phyloP scores from a whole-genome alignment of 495 filamentous ascomycete genomes.

The Aspergillus nanangensis region DNA sequence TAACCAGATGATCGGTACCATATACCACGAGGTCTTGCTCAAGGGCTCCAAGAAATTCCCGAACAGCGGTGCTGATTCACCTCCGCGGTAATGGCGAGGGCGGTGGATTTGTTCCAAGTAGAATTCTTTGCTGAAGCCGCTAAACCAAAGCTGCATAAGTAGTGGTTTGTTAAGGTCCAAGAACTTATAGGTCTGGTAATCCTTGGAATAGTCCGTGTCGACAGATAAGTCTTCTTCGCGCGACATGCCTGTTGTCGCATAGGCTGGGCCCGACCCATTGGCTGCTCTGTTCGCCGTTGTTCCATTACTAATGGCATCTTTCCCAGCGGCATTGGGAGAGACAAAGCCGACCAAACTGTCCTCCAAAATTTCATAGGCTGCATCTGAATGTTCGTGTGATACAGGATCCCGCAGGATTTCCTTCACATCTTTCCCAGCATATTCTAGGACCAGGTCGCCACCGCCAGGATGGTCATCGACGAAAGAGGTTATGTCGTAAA shows the following conservation, averaged over 20 bases:
- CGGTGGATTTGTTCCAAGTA: conserved; percentile 96
- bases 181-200: conserved; percentile 88
- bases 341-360: conserved; percentile 82
- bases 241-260: conserved; percentile 78
- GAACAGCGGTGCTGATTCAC: conserved; percentile 88
- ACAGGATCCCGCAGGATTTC: conserved; percentile 78
- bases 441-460: conserved; percentile 80
- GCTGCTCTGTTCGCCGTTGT: conserved; percentile 36
- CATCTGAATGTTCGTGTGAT: conserved; percentile 81
- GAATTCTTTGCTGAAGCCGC: conserved; percentile 86
- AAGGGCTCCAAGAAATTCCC: conserved; percentile 97
- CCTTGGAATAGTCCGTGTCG: conserved; percentile 69
- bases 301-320: conserved; percentile 20
- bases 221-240: conserved; percentile 78
- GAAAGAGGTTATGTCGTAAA: conserved; percentile 93
- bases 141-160: conserved; percentile 81
- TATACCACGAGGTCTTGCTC: conserved; percentile 89
- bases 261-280: conserved; percentile 45
- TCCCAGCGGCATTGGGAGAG: conserved; percentile 18
- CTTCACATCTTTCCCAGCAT: conserved; percentile 81
- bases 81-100: conserved; percentile 89
- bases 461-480: conserved; percentile 87
- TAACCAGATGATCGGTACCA: conserved; percentile 83
- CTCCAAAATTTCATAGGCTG: conserved; percentile 90
- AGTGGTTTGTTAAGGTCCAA: conserved; percentile 85